Percentiles rank a stretch among this genome's conserved stretches.
Conservation (phyloP, 371 early-diverging fungal genomes). For the Rhizopus microsporus region DNA sequence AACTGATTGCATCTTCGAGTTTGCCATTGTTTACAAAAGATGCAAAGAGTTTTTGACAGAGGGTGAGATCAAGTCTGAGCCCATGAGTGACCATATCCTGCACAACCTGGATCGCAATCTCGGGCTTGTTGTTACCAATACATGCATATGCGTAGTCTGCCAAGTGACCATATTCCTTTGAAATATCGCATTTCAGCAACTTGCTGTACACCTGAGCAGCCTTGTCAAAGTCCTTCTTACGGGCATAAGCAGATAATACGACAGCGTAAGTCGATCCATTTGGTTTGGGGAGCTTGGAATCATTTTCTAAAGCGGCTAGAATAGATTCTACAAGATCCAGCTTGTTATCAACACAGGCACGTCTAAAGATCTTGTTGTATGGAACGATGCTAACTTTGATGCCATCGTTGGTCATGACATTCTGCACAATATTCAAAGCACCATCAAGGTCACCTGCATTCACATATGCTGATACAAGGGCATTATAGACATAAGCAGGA, state of each 20-base stretch:
- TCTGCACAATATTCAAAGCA: conserved; percentile 46
- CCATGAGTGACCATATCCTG: conserved; percentile 30
- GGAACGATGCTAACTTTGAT: conserved; percentile 34
- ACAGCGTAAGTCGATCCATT: conserved; percentile 42
- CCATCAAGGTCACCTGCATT: conserved; percentile 40
- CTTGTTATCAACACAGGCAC: conserved; percentile 33
- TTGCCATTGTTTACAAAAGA: conserved; percentile 18
- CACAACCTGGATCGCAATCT: conserved; percentile 25
- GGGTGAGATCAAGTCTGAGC: conserved; percentile 26
- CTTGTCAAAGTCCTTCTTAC: conserved; percentile 30
- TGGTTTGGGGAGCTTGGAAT: conserved; percentile 33
- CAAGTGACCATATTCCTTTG: conserved; percentile 39
- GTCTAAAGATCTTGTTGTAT: conserved; percentile 44
- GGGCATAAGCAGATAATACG: conserved; percentile 35
- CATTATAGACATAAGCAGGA: conserved; percentile 44
- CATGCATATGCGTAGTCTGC: conserved; percentile 41
- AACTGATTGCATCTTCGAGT: conserved; percentile 14
- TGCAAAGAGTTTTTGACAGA: conserved; percentile 24
- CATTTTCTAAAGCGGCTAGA: conserved; percentile 26
- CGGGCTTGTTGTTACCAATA: conserved; percentile 20
- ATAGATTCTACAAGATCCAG: conserved; percentile 30
- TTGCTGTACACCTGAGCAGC: conserved; percentile 33
- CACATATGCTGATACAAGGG: conserved; percentile 47
- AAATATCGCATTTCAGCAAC: conserved; percentile 31
- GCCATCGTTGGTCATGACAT: conserved; percentile 35